phyloP scores from a whole-genome alignment of 2,329 filamentous ascomycete genomes.

The Endoconidiophora polonica region DNA sequence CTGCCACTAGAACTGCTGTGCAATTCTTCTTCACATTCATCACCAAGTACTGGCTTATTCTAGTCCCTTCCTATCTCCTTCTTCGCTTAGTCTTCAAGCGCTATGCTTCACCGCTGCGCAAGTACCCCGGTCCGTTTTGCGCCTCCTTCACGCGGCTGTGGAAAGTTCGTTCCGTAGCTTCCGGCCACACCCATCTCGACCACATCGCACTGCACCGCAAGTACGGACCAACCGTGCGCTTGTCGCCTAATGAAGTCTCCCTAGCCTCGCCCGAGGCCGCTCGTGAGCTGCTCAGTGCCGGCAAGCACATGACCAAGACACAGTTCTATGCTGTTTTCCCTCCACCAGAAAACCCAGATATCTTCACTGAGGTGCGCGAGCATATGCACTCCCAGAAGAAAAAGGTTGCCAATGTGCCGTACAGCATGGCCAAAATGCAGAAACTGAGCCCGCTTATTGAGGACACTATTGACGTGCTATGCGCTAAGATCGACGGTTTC shows the following conservation, averaged over 20 bases:
- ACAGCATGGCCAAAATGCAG: conserved; percentile 37
- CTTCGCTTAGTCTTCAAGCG: conserved; percentile 31
- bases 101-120: conserved; percentile 40
- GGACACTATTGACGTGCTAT: conserved; percentile 31
- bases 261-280: conserved; percentile 12
- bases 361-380: conserved; percentile 39
- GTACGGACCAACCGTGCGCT: conserved; percentile 29
- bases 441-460: conserved; percentile 34
- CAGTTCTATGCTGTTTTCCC: conserved; percentile 37
- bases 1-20: not conserved
- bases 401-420: conserved; percentile 33
- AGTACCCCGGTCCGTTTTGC: conserved; percentile 51
- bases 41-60: conserved; percentile 27
- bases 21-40: conserved; percentile 15
- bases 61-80: conserved; percentile 20
- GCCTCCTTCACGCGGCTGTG: conserved; percentile 33
- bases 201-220: conserved; percentile 29
- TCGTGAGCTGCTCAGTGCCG: conserved; percentile 28
- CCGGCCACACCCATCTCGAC: conserved; percentile 33
- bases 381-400: conserved; percentile 39
- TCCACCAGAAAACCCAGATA: conserved; percentile 38
- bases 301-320: conserved; percentile 36
- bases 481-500: conserved; percentile 26
- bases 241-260: conserved; percentile 13
- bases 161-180: conserved; percentile 27